These are phyloP conservation scores for Cryptosporidium tyzzeri DNA, from an alignment of 169 alveolate genomes.

Conservation along the genomic window DNA sequence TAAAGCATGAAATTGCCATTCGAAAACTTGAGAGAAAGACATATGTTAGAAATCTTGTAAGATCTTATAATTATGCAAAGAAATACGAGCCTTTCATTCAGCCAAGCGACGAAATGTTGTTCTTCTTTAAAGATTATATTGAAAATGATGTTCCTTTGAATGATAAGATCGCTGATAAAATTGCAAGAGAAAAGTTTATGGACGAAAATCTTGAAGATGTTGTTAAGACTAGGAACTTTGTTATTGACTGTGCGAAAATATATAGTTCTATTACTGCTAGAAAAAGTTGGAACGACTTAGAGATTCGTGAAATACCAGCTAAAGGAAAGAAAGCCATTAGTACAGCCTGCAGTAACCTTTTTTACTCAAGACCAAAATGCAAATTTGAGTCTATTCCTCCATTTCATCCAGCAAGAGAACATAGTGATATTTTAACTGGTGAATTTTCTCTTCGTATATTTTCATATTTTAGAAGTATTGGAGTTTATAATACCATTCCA, in stretches of 20 bases:
- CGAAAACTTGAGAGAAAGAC: constrained; percentile 37
- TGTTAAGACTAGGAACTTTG: constrained; percentile 44
- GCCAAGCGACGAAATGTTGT: constrained; percentile 49
- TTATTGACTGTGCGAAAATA: constrained; percentile 35
- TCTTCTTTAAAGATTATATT: constrained; percentile 50
- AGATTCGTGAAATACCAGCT: constrained; percentile 43
- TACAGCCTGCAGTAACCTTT: constrained; percentile 37
- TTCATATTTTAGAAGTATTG: constrained; percentile 65
- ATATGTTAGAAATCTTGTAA: constrained; percentile 15
- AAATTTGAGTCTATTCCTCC: constrained; percentile 42
- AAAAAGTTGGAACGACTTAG: constrained; percentile 52
- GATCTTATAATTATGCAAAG: constrained; percentile 12
- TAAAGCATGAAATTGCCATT: constrained; percentile 5
- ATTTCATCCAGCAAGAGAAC: constrained; percentile 66
- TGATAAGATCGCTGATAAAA: constrained; percentile 37
- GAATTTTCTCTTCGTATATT: constrained; percentile 59
- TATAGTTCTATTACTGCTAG: constrained; percentile 57
- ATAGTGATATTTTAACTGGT: constrained; percentile 58
- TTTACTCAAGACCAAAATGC: constrained; percentile 63
- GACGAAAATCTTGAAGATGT: constrained; percentile 66
- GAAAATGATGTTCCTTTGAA: constrained; percentile 25
- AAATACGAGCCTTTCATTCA: constrained; percentile 32
- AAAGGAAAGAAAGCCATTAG: constrained; percentile 69
- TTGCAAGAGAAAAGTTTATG: constrained; percentile 55
- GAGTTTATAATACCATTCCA: constrained; percentile 38